Conservation (phyloP, 2,329 filamentous ascomycete species). For the Verticillium albo-atrum region DNA sequence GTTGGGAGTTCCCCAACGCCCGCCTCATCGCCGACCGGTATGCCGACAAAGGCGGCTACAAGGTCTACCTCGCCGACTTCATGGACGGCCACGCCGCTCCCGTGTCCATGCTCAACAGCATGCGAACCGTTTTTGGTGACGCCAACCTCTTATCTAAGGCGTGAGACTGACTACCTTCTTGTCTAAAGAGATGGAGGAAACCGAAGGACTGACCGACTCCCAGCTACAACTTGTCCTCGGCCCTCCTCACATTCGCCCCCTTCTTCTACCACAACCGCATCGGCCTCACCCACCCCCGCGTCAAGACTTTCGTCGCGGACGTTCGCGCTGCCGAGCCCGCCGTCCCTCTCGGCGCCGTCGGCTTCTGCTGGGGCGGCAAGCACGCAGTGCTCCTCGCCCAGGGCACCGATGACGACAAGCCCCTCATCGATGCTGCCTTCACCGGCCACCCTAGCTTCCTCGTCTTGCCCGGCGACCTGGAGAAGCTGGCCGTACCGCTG, state of each 20-base stretch:
- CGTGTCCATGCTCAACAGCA: conserved; percentile 20
- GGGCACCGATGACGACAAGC: conserved; percentile 20
- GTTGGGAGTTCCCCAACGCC: conserved; percentile 49
- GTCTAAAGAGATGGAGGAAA: neutral
- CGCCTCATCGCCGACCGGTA: conserved; percentile 49
- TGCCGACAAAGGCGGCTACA: conserved; percentile 43
- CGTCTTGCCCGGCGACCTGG: conserved; percentile 40
- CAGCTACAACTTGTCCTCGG: conserved; percentile 1
- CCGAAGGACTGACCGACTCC: neutral
- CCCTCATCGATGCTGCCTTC: conserved; percentile 47
- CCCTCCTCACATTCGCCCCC: conserved; percentile 17
- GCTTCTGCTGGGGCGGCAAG: conserved; percentile 62
- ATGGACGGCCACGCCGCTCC: conserved; percentile 34
- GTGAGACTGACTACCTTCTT: neutral
- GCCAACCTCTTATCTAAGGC: neutral
- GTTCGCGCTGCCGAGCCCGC: conserved; percentile 23
- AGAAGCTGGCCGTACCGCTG: conserved; percentile 37
- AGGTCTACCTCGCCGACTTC: conserved; percentile 53
- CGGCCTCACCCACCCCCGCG: conserved; percentile 25
- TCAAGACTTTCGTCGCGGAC: conserved; percentile 29
- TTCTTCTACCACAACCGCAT: conserved; percentile 25
- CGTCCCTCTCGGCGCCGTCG: conserved; percentile 44
- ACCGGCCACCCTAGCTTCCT: conserved; percentile 49
- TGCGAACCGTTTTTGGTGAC: conserved; percentile 6
- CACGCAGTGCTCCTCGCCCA: conserved; percentile 45